Percentiles rank a stretch among this genome's conserved stretches.
These are phyloP conservation scores for Glomus cerebriforme DNA, from an alignment of 192 early-diverging fungal genomes.

Conservation along the genomic window DNA sequence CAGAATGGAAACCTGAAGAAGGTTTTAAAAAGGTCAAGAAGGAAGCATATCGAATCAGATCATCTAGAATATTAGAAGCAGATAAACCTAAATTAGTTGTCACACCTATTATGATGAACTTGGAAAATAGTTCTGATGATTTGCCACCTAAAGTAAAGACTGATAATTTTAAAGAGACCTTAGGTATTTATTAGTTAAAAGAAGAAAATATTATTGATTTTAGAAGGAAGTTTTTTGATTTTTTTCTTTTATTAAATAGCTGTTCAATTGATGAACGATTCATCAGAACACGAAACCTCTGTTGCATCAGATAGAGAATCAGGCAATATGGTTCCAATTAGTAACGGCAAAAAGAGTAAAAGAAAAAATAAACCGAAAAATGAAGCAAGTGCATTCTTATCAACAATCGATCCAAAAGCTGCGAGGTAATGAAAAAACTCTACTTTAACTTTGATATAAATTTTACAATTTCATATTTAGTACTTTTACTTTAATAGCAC, in stretches of 20 bases:
- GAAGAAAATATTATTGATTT: background rate
- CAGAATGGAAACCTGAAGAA: conserved; percentile 31
- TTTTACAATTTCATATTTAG: background rate
- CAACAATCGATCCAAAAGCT: conserved; percentile 1
- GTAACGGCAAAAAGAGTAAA: background rate
- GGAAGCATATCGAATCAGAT: background rate
- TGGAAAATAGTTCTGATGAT: conserved; percentile 28
- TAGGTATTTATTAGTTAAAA: background rate
- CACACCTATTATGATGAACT: conserved; percentile 6
- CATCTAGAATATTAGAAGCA: background rate
- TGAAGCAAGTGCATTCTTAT: conserved; percentile 18
- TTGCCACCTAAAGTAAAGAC: conserved; percentile 7
- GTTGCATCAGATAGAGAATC: conserved; percentile 26
- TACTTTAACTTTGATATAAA: too few species aligned
- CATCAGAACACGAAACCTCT: conserved; percentile 24
- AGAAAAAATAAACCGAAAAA: background rate
- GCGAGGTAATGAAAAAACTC: conserved; percentile 1
- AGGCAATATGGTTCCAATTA: conserved; percentile 1
- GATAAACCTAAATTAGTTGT: background rate
- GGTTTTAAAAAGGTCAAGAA: conserved; percentile 22
- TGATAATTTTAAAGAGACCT: background rate
- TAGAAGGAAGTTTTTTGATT: background rate
- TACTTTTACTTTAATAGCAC: background rate
- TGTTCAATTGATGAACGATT: conserved; percentile 17
- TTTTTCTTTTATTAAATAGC: background rate